A percentile compares a stretch with the other conserved stretches of the same genome.
phyloP scores from a whole-genome alignment of 768 basidiomycete species.

The Auriscalpium orientale region DNA sequence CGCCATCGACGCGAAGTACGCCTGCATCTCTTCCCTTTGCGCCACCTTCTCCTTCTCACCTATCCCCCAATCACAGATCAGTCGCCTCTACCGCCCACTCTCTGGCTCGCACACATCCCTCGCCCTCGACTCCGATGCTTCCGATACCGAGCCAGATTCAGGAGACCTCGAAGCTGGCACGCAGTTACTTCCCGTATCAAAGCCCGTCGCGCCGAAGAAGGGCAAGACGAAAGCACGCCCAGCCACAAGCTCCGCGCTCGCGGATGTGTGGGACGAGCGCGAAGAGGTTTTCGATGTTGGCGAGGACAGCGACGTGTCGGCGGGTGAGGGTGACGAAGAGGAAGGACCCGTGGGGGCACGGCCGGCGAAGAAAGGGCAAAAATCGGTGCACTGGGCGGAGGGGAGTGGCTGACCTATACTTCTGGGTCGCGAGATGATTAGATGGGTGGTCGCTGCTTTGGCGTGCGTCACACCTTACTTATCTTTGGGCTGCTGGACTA shows the following conservation, averaged over 20 bases:
- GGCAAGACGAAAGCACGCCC: slow-evolving; percentile 9
- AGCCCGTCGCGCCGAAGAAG: slow-evolving; percentile 8
- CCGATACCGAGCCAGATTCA: slow-evolving; percentile 23
- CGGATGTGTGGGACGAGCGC: slow-evolving; percentile 70
- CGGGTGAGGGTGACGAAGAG: not conserved
- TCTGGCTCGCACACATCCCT: slow-evolving; percentile 32
- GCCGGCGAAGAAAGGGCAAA: not conserved
- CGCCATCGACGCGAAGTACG: slow-evolving; percentile 69
- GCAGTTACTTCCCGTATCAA: slow-evolving; percentile 54
- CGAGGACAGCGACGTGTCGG: slow-evolving; percentile 42
- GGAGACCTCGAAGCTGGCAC: slow-evolving; percentile 37
- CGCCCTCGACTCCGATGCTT: slow-evolving; percentile 44
- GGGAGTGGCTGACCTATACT: slow-evolving; percentile 5
- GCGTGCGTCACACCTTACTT: no score
- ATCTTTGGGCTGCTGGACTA: no score
- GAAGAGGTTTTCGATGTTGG: slow-evolving; percentile 71
- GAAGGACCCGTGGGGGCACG: not conserved
- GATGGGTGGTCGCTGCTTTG: no score
- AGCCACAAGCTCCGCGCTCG: slow-evolving; percentile 24
- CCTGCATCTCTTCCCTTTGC: slow-evolving; percentile 5
- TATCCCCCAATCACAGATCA: slow-evolving; percentile 41
- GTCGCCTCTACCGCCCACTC: slow-evolving; percentile 70
- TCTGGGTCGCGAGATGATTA: no score
- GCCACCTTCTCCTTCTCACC: not conserved
- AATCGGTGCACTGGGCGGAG: slow-evolving; percentile 13